These are phyloP conservation scores for Solanum chiquidenum DNA, from an alignment of 257 asterid species.

Conservation along the genomic window DNA sequence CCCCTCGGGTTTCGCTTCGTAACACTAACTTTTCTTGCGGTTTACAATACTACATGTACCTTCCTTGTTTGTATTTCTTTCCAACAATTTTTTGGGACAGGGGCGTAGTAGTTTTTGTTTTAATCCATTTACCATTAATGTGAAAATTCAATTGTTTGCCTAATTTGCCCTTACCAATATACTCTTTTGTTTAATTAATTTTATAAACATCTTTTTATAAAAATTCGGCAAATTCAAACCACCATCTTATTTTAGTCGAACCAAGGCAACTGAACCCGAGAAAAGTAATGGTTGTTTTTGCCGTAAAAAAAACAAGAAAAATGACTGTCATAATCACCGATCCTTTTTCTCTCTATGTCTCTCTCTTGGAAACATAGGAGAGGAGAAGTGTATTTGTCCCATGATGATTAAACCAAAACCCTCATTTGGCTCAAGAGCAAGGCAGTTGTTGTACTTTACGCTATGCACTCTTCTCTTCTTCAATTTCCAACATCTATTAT, in stretches of 20 bases:
- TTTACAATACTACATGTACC: neutral
- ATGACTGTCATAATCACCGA: slow-evolving; percentile 7
- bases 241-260: neutral
- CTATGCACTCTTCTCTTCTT: neutral
- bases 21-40: neutral
- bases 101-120: neutral
- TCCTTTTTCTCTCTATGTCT: slow-evolving; percentile 22
- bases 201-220: neutral
- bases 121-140: neutral
- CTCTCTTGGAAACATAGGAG: slow-evolving; percentile 29
- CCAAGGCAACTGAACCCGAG: neutral
- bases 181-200: neutral
- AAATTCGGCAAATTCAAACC: neutral
- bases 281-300: neutral
- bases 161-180: neutral
- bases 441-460: neutral
- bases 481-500: neutral
- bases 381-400: slow-evolving; percentile 22
- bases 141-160: neutral
- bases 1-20: neutral
- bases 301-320: neutral
- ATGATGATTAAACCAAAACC: neutral
- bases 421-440: neutral
- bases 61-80: neutral
- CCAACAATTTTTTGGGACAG: neutral